phyloP scores from a whole-genome alignment of 2,329 filamentous ascomycete genomes.

The Beauveria australis region DNA sequence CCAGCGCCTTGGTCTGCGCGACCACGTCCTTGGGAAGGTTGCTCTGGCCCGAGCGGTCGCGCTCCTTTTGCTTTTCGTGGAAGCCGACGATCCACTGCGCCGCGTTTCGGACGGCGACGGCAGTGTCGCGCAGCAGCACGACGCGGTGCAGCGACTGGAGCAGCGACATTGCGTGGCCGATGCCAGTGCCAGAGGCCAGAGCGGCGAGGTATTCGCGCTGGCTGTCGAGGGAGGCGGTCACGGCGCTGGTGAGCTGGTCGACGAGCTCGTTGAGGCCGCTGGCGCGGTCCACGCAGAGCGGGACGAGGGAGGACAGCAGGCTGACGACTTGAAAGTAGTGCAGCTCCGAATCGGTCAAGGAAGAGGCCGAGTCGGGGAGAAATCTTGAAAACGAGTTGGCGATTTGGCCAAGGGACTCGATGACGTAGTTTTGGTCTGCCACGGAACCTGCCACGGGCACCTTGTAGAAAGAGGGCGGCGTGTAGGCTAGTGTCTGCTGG shows the following conservation, averaged over 20 bases:
- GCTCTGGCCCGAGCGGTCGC: conserved; percentile 30
- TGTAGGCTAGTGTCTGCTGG: conserved; percentile 40
- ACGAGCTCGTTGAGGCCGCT: conserved; percentile 18
- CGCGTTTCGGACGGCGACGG: conserved; percentile 23
- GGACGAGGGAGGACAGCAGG: conserved; percentile 29
- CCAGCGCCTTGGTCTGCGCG: conserved; percentile 26
- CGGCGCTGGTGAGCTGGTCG: conserved; percentile 19
- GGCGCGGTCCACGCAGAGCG: conserved; percentile 20
- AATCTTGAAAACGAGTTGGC: conserved; percentile 34
- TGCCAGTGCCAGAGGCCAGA: conserved; percentile 6
- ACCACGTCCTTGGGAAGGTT: conserved; percentile 30
- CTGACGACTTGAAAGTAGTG: conserved; percentile 36
- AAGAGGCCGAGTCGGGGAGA: conserved; percentile 21
- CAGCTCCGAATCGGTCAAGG: conserved; percentile 34
- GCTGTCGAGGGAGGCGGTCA: conserved; percentile 20
- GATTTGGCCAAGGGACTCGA: conserved; percentile 34
- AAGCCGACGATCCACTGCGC: conserved; percentile 27
- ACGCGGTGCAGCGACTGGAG: conserved; percentile 29
- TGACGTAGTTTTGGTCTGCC: conserved; percentile 36
- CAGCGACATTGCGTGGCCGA: conserved; percentile 16
- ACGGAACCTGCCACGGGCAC: conserved; percentile 29
- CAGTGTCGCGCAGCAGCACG: conserved; percentile 30
- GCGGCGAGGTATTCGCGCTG: conserved; percentile 16
- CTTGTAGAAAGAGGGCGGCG: conserved; percentile 43
- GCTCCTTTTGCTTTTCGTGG: conserved; percentile 31